phyloP scores from a whole-genome alignment of 2,329 filamentous ascomycete genomes.

The Nemania sp. region DNA sequence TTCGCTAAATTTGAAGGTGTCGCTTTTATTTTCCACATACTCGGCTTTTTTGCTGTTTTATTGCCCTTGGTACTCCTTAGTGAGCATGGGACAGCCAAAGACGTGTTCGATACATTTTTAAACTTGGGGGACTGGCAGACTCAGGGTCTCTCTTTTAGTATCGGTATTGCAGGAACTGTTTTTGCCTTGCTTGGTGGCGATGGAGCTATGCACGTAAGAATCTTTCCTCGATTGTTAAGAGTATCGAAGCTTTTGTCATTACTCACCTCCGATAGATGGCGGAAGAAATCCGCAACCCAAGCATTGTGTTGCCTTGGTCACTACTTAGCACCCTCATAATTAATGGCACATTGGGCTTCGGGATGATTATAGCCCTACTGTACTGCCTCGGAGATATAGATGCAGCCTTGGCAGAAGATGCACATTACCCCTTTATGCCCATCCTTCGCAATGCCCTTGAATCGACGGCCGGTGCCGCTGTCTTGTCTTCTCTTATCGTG shows the following conservation, averaged over 20 bases:
- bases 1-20: slow-evolving; percentile 55
- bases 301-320: slow-evolving; percentile 61
- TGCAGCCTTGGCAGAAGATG: slow-evolving; percentile 56
- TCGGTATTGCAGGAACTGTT: slow-evolving; percentile 36
- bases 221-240: not conserved
- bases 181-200: slow-evolving; percentile 55
- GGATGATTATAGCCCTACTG: slow-evolving; percentile 65
- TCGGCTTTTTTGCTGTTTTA: slow-evolving; percentile 45
- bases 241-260: no score
- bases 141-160: slow-evolving; percentile 53
- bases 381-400: slow-evolving; percentile 66
- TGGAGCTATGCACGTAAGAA: slow-evolving; percentile 48
- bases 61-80: slow-evolving; percentile 53
- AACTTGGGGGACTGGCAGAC: slow-evolving; percentile 62
- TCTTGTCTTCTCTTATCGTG: slow-evolving; percentile 63
- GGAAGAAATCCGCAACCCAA: slow-evolving; percentile 61
- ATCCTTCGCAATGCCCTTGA: slow-evolving; percentile 64
- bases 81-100: slow-evolving; percentile 48
- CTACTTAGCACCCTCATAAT: slow-evolving; percentile 62
- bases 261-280: slow-evolving; percentile 51
- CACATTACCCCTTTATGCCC: slow-evolving; percentile 69
- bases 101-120: slow-evolving; percentile 61
- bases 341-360: slow-evolving; percentile 65
- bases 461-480: slow-evolving; percentile 60
- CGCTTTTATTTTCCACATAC: slow-evolving; percentile 55